Base-by-base conservation (phyloP, 2,329 filamentous ascomycete genomes). In the Akanthomyces dipterigenus region DNA sequence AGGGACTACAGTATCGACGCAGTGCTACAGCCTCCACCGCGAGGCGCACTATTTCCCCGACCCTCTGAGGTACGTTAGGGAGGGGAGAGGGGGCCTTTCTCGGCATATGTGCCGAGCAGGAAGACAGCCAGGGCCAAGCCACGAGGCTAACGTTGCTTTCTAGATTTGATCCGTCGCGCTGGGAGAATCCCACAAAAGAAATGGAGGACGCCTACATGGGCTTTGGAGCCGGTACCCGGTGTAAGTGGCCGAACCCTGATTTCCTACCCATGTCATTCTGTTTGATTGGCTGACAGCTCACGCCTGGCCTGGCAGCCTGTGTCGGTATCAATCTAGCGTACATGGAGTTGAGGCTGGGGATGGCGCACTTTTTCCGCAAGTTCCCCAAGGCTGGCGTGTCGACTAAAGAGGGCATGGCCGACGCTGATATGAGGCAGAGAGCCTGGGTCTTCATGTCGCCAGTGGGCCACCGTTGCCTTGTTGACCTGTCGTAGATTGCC, bases 321-420 rank as follows among this genome's bases (percentile, higher is more conserved):
- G 71, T 86, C n/a, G 83, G 82, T 2, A 71, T 83, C 31, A 80
- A 84, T 62, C 73, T 86, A n/a, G 82, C 83, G 0, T 71, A 73
- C 24, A 81, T 82, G 72, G 82, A 85, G 65, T 65, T 85, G 28
- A 73, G 81, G 7, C 75, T 82, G 50, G 79, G 75, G 0, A 73
- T 77, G 0, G 77, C 80, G 0, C 4, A 6, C 2, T 58, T 58
- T 20, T 58, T 58, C 26, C 4, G 18, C 3, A 3, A 14, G 43
- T 81, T 76, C 65, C 22, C 20, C 72, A n/a, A n/a, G n/a, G n/a
- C n/a, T n/a, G n/a, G n/a, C n/a, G n/a, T n/a, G n/a, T n/a, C n/a
- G n/a, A n/a, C n/a, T 73, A 1, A 68, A 69, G 48, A 53, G 45
- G 70, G 69, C 6, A 75, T 75, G 68, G 65, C 60, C 1, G 71